These are phyloP conservation scores for Cordyceps javanica DNA, from an alignment of 2,329 filamentous ascomycete genomes.

Conservation along the genomic window DNA sequence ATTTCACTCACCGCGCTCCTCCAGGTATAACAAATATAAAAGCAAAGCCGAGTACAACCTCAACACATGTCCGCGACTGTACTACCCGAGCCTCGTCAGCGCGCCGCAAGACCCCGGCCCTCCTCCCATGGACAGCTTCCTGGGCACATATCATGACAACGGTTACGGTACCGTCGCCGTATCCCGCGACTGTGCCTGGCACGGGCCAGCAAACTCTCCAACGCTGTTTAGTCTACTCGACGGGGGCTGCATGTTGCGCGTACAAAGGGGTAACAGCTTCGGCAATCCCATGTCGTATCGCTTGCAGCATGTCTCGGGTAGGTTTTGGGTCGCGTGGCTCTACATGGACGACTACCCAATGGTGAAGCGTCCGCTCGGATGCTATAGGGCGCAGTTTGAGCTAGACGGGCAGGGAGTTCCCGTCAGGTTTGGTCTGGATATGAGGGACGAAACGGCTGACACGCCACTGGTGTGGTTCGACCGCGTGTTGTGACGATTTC, in stretches of 20 bases:
- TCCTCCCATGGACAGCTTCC: conserved; percentile 36
- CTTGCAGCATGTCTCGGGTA: conserved; percentile 18
- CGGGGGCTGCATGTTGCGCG: conserved; percentile 16
- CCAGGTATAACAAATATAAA: conserved; percentile 2
- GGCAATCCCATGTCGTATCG: conserved; percentile 17
- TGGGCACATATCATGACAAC: conserved; percentile 33
- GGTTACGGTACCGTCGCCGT: conserved; percentile 19
- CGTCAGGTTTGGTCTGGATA: conserved; percentile 2
- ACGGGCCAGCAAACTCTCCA: conserved; percentile 12
- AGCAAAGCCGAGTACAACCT: conserved; percentile 5
- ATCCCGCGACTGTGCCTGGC: conserved; percentile 15
- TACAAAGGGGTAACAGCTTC: conserved; percentile 16
- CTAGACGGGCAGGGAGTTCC: background rate
- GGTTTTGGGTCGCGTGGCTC: conserved; percentile 19
- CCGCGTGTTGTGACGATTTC: background rate
- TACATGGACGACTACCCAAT: conserved; percentile 17
- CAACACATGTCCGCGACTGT: conserved; percentile 15
- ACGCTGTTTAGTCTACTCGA: conserved; percentile 7
- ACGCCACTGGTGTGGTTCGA: conserved; percentile 8
- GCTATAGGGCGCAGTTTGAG: conserved; percentile 14
- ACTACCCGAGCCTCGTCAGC: conserved; percentile 15
- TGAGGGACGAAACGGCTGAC: conserved; percentile 4
- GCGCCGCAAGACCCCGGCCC: conserved; percentile 26
- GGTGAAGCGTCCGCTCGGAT: conserved; percentile 13
- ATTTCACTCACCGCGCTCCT: background rate